phyloP scores from a whole-genome alignment of 75 land plant species.

The Selaginella moellendorffii region DNA sequence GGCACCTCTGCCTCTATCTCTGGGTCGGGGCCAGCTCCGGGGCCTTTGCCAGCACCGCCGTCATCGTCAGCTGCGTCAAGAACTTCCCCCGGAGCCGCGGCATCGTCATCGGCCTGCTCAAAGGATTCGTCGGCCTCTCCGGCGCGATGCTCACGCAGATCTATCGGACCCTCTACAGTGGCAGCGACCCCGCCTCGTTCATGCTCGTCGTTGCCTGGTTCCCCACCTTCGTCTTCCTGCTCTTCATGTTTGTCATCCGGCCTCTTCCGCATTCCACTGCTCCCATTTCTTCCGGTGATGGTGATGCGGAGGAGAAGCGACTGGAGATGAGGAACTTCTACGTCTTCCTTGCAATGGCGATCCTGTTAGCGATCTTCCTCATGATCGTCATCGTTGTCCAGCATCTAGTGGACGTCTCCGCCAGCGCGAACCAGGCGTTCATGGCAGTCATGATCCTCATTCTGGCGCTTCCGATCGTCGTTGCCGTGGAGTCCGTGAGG shows the following conservation, averaged over 20 bases:
- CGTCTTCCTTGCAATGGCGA: neutral
- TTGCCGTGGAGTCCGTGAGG: neutral
- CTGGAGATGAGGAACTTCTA: conserved; percentile 1
- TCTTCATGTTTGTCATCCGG: conserved; percentile 20
- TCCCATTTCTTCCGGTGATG: too few species aligned
- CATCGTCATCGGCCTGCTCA: conserved; percentile 14
- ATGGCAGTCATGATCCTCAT: neutral
- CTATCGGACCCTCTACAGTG: conserved; percentile 25
- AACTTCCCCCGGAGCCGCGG: conserved; percentile 3
- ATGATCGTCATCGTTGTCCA: conserved; percentile 2
- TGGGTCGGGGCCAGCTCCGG: conserved; percentile 4
- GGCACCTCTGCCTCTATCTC: neutral
- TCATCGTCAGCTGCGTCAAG: conserved; percentile 5
- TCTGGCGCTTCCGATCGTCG: conserved; percentile 4
- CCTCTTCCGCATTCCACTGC: too few species aligned
- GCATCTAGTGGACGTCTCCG: neutral
- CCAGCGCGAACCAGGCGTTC: neutral
- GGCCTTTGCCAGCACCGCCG: conserved; percentile 6
- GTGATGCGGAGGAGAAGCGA: neutral
- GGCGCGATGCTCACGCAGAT: conserved; percentile 72
- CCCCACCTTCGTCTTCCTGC: conserved; percentile 22
- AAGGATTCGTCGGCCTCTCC: conserved; percentile 64
- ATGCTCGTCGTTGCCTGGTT: conserved; percentile 33
- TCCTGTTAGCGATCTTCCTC: neutral
- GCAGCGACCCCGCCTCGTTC: conserved; percentile 14